phyloP scores from a whole-genome alignment of 805 yeast species.

The Zygoascus tannicola region DNA sequence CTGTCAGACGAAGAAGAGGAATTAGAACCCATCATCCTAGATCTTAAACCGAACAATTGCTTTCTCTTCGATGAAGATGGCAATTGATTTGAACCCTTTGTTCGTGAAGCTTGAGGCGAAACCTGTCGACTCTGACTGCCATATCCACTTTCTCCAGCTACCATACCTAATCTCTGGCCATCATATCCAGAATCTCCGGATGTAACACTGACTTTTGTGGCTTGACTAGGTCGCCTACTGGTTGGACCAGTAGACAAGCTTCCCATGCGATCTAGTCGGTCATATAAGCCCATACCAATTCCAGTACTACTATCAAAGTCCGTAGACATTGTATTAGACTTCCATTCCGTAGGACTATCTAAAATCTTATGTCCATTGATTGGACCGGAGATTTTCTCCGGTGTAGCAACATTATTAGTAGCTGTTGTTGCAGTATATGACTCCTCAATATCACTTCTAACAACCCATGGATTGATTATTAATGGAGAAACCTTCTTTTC shows the following conservation, averaged over 20 bases:
- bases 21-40: background rate
- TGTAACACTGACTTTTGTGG: background rate
- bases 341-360: slow-evolving; percentile 2
- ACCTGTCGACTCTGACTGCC: no score
- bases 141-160: no score
- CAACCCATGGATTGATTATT: slow-evolving; percentile 2
- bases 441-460: background rate
- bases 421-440: slow-evolving; percentile 1
- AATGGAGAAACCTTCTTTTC: background rate
- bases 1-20: slow-evolving; percentile 1
- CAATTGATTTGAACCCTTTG: no score
- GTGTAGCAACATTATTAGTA: background rate
- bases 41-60: background rate
- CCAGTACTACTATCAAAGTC: background rate
- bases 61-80: background rate
- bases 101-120: no score
- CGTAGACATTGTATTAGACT: background rate
- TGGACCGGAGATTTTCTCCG: slow-evolving; percentile 11
- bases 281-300: background rate
- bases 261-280: background rate
- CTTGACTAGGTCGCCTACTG: background rate
- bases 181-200: no score
- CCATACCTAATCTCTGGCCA: no score
- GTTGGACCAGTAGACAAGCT: background rate
- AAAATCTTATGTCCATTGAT: slow-evolving; percentile 8